Evolutionary conservation across 2,329 filamentous ascomycete species (phyloP), one percentile per base, ranked within the genome.

Genomic region (Grosmannia penicillata): DNA sequence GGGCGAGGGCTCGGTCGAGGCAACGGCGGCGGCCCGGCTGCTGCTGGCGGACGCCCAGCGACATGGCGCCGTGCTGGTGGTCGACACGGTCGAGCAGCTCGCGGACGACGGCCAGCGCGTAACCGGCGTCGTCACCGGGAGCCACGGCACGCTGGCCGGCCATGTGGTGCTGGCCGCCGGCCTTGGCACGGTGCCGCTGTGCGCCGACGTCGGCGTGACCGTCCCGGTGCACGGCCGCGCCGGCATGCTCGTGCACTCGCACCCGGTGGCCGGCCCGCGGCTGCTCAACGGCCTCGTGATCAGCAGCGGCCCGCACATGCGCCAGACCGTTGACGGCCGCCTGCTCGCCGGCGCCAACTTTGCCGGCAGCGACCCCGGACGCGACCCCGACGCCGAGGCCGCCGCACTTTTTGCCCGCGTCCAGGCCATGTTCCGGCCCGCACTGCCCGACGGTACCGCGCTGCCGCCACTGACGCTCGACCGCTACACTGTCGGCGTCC

Each of bases 141-240:
- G 37, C 3, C 43, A 41, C 13, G 19, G 26, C 13, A 36, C 43
- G 28, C 24, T 51, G 3, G 53, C 48, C 15, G 47, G 51, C 37
- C 53, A 55, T 21, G 51, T 55, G 32, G 49, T 56, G 8, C 37
- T 55, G 4, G 53, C 53, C 6, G 53, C 49, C 14, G 53, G 53
- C 14, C 26, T 54, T 6, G 51, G 49, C 18, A 50, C 47, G 14
- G 49, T 52, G 13, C 27, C 44, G 8, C 48, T 56, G 7, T 42
- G 46, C 11, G 52, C 48, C 2, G 15, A 46, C 0, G 48, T 47
- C 22, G 48, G 46, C 35, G 40, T 55, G 34, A 41, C 33, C 2
- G 34, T 55, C 19, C 52, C 53, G 0, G 40, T 55, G 17, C 28
- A 36, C 8, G 44, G 42, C 22, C 44, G 47, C 9, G 41, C 48